Base-by-base conservation (phyloP, 345 rosid genomes). In the Orychophragmus violaceus region DNA sequence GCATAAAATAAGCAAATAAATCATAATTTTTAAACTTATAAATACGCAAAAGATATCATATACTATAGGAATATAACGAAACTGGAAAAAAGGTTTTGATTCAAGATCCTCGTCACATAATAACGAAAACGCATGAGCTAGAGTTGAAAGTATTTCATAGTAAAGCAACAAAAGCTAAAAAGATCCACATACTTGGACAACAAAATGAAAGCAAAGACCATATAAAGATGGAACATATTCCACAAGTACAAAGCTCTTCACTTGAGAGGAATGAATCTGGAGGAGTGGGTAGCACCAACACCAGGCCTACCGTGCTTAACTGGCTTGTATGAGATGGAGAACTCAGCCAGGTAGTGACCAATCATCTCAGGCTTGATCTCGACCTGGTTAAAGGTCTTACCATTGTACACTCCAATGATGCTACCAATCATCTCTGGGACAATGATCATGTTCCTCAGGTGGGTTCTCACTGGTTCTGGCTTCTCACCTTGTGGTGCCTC, bases 321-420 rank as follows among this genome's bases (percentile, higher is more conserved):
- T 2, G 98, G 97, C 84, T 88, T 88, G 89, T 88, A 88, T 5
- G 86, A 79, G 74, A 88, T 86, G 2, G 95, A 88, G 79, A 88
- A 88, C 74, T 88, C 95, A 18, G 95, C 95, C 28, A 88, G 69
- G 78, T 88, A 88, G 59, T 88, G 91, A 19, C 91, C 81, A 64
- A 92, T 92, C 98, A 92, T 92, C 74, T 92, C 98, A 0, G 95
- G 97, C 84, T 92, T 92, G 83, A 92, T 89, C 59, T 92, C 98
- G 17, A 89, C 91, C 66, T 92, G 98, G 69, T 92, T 92, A 59
- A 92, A 92, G 22, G 97, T 89, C 83, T 87, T 92, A 14, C 98
- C 97, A 12, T 92, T 92, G 91, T 92, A 91, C 11, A 89, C 95
- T 0, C 98, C 98, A 28, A 89, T 81, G 27, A 89, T 72, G 82